Evolutionary conservation across 257 asterid genomes (phyloP), one percentile per base, ranked within the genome.

Genomic region (Eucommia ulmoides): DNA sequence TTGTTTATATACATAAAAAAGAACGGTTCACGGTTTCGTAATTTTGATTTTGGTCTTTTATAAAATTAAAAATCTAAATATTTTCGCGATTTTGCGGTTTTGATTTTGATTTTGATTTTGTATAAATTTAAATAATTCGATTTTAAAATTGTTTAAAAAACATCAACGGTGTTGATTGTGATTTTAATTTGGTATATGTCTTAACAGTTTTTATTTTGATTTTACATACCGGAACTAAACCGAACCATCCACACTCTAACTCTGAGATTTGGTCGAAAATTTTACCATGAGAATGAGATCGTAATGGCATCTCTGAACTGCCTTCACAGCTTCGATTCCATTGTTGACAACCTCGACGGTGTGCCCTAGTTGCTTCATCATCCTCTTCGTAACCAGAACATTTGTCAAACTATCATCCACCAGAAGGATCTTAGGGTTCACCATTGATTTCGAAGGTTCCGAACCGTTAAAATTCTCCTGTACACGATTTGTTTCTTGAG

Each of bases 321-420:
- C 92, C 33, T 68, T 72, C 4, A 88, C 68, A 22, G 93, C 97
- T 71, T 88, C 95, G 3, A 74, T 71, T 35, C 97, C 97, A 58
- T 88, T 75, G 20, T 59, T 50, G 51, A 77, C 97, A 2, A 88
- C 80, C 20, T 73, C 81, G 20, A 83, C 69, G 51, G 26, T 50
- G 51, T 83, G 84, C 26, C 97, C 97, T 41, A 88, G 65, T 67
- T 69, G 93, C 66, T 79, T 79, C 97, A 77, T 78, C 94, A 88
- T 81, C 14, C 91, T 76, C 52, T 68, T 74, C 1, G 95, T 68
- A 17, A 83, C 97, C 86, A 83, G 78, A 59, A 88, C 87, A 46
- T 80, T 84, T 11, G 81, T 77, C 76, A 79, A 81, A 80, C 59
- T 83, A 54, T 88, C 95, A 52, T 83, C 97, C 48, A 88, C 97